Conservation (phyloP, 805 yeast species). For the Wickerhamomyces tratensis region DNA sequence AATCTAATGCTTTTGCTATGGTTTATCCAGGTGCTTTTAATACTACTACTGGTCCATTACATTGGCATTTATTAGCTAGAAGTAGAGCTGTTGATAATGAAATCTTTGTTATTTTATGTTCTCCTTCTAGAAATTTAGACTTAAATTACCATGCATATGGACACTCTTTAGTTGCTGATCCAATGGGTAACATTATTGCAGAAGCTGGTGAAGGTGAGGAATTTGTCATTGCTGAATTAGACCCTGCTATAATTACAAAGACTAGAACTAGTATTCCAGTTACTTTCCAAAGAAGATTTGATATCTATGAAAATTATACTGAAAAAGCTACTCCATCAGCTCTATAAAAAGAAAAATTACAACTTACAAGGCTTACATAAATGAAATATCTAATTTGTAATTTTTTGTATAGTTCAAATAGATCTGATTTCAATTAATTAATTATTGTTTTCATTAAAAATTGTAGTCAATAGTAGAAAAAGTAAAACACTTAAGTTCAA, state of each 20-base stretch:
- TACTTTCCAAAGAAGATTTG: conserved; percentile 61
- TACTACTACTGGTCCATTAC: conserved; percentile 77
- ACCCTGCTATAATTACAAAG: conserved; percentile 44
- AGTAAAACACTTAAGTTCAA: too few relatives aligned
- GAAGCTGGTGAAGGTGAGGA: conserved; percentile 79
- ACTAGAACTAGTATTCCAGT: conserved; percentile 66
- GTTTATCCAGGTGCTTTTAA: conserved; percentile 80
- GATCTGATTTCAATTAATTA: too few relatives aligned
- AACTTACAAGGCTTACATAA: too few relatives aligned
- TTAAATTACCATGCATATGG: conserved; percentile 58
- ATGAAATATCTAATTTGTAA: too few relatives aligned
- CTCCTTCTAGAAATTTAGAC: conserved; percentile 76
- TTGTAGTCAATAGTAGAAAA: too few relatives aligned
- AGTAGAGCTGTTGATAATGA: conserved; percentile 72
- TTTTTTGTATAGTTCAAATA: too few relatives aligned
- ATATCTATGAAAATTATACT: conserved; percentile 28
- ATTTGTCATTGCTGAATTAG: conserved; percentile 64
- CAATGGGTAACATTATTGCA: conserved; percentile 47
- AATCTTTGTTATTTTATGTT: conserved; percentile 64
- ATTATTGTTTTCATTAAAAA: too few relatives aligned
- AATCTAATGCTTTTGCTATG: conserved; percentile 54
- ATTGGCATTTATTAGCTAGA: conserved; percentile 70
- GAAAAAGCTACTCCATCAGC: conserved; percentile 11
- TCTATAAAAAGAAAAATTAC: neutral
- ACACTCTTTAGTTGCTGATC: conserved; percentile 55